Percentiles rank a stretch among this genome's conserved stretches.
Evolutionary conservation across 495 filamentous ascomycete species (phyloP).

Genomic region (Xanthoparmelia taractica): DNA sequence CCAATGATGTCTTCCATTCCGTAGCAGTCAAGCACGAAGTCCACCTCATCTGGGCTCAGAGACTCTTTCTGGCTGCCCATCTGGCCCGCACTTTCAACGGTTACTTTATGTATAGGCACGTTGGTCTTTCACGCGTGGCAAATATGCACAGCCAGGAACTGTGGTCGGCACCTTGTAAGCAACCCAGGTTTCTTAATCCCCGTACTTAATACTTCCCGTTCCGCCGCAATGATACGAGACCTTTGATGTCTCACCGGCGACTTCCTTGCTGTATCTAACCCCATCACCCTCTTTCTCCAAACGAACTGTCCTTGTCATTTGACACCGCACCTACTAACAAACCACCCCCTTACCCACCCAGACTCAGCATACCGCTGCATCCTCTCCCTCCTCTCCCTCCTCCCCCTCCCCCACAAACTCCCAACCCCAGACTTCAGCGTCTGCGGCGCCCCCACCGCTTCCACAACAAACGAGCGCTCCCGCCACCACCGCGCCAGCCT

Average conservation of each 20-base stretch:
- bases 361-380: constrained; percentile 13
- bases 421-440: constrained; percentile 9
- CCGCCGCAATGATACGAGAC: too few species aligned
- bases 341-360: neutral
- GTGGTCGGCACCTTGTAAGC: constrained; percentile 17
- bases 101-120: constrained; percentile 8
- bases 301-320: too few species aligned
- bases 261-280: too few species aligned
- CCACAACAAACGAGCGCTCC: constrained; percentile 17
- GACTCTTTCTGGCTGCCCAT: neutral
- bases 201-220: too few species aligned
- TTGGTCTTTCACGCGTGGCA: constrained; percentile 12
- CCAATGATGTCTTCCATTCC: neutral
- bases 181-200: too few species aligned
- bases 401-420: neutral
- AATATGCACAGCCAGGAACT: constrained; percentile 12
- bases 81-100: neutral
- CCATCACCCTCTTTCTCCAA: too few species aligned
- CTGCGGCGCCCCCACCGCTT: constrained; percentile 8
- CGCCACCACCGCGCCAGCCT: neutral
- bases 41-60: neutral
- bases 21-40: neutral
- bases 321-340: too few species aligned
- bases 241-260: too few species aligned
- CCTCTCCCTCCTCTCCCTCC: constrained; percentile 16